phyloP scores from a whole-genome alignment of 352 stramenopile species.

The Phytophthora cryptogea region DNA sequence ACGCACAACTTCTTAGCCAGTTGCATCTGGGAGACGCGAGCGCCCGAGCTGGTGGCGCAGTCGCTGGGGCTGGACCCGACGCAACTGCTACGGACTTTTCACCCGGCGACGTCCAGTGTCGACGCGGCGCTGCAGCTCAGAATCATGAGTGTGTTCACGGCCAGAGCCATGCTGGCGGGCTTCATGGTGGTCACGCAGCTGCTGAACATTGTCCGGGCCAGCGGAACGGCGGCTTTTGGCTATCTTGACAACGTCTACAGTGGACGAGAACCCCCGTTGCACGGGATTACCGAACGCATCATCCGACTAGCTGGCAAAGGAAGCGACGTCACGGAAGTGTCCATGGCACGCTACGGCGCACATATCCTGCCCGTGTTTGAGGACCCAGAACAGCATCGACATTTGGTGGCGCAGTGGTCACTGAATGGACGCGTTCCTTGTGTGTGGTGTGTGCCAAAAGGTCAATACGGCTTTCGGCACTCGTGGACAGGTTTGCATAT shows the following conservation, averaged over 20 bases:
- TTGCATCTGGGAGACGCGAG: slow-evolving; percentile 64
- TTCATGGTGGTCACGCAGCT: slow-evolving; percentile 72
- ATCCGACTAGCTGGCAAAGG: slow-evolving; percentile 59
- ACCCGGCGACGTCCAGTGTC: slow-evolving; percentile 33
- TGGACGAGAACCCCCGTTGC: slow-evolving; percentile 52
- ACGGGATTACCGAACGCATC: slow-evolving; percentile 60
- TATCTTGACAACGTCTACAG: slow-evolving; percentile 60
- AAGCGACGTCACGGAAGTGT: slow-evolving; percentile 71
- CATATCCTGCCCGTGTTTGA: slow-evolving; percentile 73
- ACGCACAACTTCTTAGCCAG: slow-evolving; percentile 67
- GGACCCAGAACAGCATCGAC: slow-evolving; percentile 44
- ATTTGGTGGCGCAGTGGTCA: slow-evolving; percentile 59
- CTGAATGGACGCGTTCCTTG: slow-evolving; percentile 58
- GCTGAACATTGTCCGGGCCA: slow-evolving; percentile 62
- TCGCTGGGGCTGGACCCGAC: slow-evolving; percentile 44
- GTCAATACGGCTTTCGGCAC: slow-evolving; percentile 65
- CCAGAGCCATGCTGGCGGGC: slow-evolving; percentile 54
- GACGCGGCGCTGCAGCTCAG: slow-evolving; percentile 47
- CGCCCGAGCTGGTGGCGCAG: slow-evolving; percentile 48
- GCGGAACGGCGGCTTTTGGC: slow-evolving; percentile 43
- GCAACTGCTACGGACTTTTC: slow-evolving; percentile 34
- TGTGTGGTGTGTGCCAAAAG: slow-evolving; percentile 54
- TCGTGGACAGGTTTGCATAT: slow-evolving; percentile 55
- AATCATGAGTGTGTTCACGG: slow-evolving; percentile 51
- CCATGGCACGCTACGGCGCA: slow-evolving; percentile 62